Evolutionary conservation across 1,284 basidiomycete genomes (phyloP).

Genomic region (Fomitopsis schrenkii): DNA sequence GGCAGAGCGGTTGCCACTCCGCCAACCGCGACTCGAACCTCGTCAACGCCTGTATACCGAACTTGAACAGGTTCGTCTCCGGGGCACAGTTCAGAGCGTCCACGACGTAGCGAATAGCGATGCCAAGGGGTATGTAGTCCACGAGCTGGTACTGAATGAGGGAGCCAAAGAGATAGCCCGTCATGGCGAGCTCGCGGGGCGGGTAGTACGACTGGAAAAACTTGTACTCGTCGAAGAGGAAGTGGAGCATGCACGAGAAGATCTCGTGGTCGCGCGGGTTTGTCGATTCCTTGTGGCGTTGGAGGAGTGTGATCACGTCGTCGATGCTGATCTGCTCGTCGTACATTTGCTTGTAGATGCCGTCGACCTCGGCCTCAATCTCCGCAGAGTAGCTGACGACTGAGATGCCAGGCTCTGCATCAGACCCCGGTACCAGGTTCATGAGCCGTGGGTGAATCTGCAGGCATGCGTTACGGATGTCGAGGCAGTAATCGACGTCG

Average conservation of each 20-base stretch:
- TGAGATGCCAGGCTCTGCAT: conserved; percentile 88
- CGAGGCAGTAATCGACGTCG: conserved; percentile 87
- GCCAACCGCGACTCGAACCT: conserved; percentile 86
- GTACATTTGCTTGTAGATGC: conserved; percentile 98
- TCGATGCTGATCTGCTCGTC: conserved; percentile 92
- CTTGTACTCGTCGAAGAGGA: conserved; percentile 99
- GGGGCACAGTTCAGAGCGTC: conserved; percentile 90
- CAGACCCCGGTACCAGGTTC: conserved; percentile 87
- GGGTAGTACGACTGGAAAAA: conserved; percentile 98
- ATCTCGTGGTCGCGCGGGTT: conserved; percentile 90
- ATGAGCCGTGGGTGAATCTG: conserved; percentile 97
- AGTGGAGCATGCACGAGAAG: conserved; percentile 98
- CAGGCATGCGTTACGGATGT: conserved; percentile 90
- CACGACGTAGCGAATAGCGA: conserved; percentile 95
- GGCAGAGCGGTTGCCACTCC: conserved; percentile 94
- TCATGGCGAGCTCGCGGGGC: conserved; percentile 91
- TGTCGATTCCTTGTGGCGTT: conserved; percentile 80
- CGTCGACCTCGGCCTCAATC: conserved; percentile 91
- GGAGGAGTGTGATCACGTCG: conserved; percentile 86
- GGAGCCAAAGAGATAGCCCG: conserved; percentile 94
- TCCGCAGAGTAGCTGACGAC: conserved; percentile 88
- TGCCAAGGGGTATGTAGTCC: conserved; percentile 93
- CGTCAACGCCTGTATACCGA: conserved; percentile 88
- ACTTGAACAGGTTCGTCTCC: conserved; percentile 93
- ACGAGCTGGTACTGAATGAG: conserved; percentile 94